Conservation (phyloP, 2,329 filamentous ascomycete species). For the Neurospora crassa region DNA sequence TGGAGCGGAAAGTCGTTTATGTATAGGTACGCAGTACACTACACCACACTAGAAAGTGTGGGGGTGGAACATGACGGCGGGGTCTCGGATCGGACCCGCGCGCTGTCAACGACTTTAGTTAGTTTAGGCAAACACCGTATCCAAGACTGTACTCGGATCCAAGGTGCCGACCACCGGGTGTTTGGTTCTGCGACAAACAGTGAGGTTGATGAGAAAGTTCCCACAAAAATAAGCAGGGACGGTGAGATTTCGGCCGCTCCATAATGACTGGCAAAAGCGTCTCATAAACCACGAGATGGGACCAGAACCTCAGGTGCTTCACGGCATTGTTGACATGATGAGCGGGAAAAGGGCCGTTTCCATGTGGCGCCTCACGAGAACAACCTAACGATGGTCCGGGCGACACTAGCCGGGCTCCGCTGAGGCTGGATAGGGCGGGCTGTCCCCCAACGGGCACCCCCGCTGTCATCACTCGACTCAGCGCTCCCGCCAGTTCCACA, state of each 20-base stretch:
- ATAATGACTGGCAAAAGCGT: not conserved
- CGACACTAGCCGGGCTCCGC: not conserved
- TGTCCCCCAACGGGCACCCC: not conserved
- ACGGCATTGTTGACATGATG: not conserved
- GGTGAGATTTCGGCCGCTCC: not conserved
- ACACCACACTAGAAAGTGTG: not conserved
- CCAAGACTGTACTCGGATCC: not conserved
- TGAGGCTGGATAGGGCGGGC: not conserved
- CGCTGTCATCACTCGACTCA: too few species aligned
- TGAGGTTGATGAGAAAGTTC: not conserved
- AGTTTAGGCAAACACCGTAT: not conserved
- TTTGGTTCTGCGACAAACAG: not conserved
- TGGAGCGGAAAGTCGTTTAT: not conserved
- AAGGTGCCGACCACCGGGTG: not conserved
- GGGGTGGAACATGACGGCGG: not conserved
- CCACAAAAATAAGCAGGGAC: not conserved
- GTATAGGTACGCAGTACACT: too few species aligned
- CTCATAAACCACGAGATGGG: not conserved
- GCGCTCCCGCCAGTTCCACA: too few species aligned
- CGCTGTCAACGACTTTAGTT: not conserved
- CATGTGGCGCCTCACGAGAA: too few species aligned
- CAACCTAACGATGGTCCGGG: not conserved
- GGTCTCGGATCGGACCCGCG: not conserved
- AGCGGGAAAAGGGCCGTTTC: not conserved
- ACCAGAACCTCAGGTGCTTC: not conserved